These are phyloP conservation scores for Magnolia officinalis DNA, from an alignment of 164 flowering plant genomes.

Conservation along the genomic window DNA sequence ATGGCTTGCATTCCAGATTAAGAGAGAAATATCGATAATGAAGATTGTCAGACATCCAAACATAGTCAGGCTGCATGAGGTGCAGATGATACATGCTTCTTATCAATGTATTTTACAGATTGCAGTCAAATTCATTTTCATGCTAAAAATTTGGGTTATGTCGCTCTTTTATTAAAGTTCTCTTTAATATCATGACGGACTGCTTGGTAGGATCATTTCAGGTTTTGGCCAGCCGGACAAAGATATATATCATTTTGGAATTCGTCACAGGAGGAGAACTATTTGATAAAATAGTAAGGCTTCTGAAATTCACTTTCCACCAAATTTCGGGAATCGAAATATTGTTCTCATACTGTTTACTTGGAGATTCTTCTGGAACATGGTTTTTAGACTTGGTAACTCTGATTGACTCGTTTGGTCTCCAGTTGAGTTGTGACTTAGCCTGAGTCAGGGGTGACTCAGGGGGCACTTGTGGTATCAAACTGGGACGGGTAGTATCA, in stretches of 20 bases:
- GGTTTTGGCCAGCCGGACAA: constrained; percentile 88
- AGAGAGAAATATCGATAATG: constrained; percentile 97
- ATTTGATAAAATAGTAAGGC: constrained; percentile 88
- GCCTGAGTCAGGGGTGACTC: too few species aligned
- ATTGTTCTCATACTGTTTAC: neutral
- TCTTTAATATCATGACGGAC: neutral
- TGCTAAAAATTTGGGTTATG: neutral
- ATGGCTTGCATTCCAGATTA: constrained; percentile 57
- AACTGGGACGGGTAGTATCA: too few species aligned
- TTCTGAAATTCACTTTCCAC: neutral
- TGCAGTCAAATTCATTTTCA: neutral
- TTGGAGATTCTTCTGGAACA: neutral
- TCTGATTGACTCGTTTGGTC: too few species aligned
- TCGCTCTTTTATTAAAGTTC: neutral
- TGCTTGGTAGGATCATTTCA: constrained; percentile 15
- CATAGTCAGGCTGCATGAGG: constrained; percentile 90
- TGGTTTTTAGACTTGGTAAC: neutral
- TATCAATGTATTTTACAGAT: neutral
- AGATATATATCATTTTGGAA: constrained; percentile 84
- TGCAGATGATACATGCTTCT: constrained; percentile 22
- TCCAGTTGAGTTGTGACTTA: neutral
- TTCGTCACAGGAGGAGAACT: constrained; percentile 93
- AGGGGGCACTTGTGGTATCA: too few species aligned
- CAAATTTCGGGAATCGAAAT: too few species aligned
- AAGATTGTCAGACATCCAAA: constrained; percentile 96